Conservation (phyloP, 2,329 filamentous ascomycete genomes). For the Aureobasidium sp. region DNA sequence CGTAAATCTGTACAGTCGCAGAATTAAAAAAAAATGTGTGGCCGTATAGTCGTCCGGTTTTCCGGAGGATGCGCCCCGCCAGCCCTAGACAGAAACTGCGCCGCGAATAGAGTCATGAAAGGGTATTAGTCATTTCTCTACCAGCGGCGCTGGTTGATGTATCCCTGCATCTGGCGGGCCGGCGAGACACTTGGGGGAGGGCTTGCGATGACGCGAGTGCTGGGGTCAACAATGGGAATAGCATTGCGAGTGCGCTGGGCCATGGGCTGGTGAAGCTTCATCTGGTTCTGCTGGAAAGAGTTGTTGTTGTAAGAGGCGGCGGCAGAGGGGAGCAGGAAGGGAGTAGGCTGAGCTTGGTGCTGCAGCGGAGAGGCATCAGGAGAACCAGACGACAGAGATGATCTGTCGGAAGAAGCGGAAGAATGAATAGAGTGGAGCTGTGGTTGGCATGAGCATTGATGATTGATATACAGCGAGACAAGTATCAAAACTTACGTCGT, state of each 20-base stretch:
- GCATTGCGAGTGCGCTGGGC: slow-evolving; percentile 87
- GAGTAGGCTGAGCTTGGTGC: slow-evolving; percentile 64
- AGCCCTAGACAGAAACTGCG: slow-evolving; percentile 16
- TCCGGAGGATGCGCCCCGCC: slow-evolving; percentile 19
- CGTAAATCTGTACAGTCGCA: slow-evolving; percentile 19
- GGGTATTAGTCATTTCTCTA: slow-evolving; percentile 15
- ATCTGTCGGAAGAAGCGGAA: slow-evolving; percentile 81
- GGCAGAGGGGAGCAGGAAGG: slow-evolving; percentile 62
- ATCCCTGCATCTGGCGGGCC: slow-evolving; percentile 53
- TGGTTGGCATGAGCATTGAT: not conserved
- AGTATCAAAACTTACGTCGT: slow-evolving; percentile 57
- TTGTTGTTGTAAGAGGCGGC: slow-evolving; percentile 39
- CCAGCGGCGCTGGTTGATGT: slow-evolving; percentile 44
- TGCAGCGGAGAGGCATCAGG: slow-evolving; percentile 87
- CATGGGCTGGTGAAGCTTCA: slow-evolving; percentile 86
- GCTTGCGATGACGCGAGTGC: slow-evolving; percentile 82
- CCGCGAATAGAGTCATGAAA: slow-evolving; percentile 16
- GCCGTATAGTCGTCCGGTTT: slow-evolving; percentile 12
- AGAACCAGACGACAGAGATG: slow-evolving; percentile 88
- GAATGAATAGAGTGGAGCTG: slow-evolving; percentile 81
- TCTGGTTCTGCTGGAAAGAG: slow-evolving; percentile 32
- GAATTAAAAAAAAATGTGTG: slow-evolving; percentile 13
- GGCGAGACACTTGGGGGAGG: slow-evolving; percentile 68
- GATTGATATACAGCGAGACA: not conserved
- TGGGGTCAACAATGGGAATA: slow-evolving; percentile 95